phyloP scores from a whole-genome alignment of 1,284 basidiomycete species.

The Ustilago nuda region DNA sequence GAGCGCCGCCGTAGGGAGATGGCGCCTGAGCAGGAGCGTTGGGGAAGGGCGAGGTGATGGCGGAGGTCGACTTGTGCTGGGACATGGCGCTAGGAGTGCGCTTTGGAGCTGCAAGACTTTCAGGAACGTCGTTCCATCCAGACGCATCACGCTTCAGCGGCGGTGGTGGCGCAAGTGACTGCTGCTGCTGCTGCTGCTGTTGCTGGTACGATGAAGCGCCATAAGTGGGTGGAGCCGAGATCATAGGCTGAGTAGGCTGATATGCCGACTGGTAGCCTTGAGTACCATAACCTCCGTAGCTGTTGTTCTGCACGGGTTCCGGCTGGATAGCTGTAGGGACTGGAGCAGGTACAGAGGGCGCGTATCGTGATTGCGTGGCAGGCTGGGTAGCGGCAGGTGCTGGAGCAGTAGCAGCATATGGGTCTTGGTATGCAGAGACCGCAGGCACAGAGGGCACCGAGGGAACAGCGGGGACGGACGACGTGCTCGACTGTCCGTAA shows the following conservation, averaged over 20 bases:
- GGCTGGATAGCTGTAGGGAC: constrained; percentile 32
- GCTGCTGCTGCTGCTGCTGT: constrained; percentile 46
- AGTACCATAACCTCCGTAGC: constrained; percentile 35
- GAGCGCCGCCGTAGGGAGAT: constrained; percentile 37
- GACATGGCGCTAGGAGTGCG: constrained; percentile 59
- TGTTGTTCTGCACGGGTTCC: constrained; percentile 30
- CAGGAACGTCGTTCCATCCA: constrained; percentile 92
- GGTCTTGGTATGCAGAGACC: constrained; percentile 33
- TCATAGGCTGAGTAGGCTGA: constrained; percentile 55
- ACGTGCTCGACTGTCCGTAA: constrained; percentile 22
- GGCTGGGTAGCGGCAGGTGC: constrained; percentile 68
- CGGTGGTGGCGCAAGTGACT: constrained; percentile 68
- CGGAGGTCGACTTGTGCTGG: constrained; percentile 45
- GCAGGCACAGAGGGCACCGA: constrained; percentile 39
- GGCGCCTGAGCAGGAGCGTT: constrained; percentile 71
- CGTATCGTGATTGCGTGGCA: constrained; percentile 68
- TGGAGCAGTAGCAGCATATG: constrained; percentile 59
- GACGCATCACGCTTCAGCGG: constrained; percentile 76
- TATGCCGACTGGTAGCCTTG: constrained; percentile 69
- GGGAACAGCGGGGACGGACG: constrained; percentile 36
- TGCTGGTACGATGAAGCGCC: constrained; percentile 51
- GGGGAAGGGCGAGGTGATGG: constrained; percentile 89
- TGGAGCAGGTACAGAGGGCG: constrained; percentile 70
- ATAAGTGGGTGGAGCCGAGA: constrained; percentile 70
- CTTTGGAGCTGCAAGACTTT: constrained; percentile 62